Percentiles rank a stretch among this genome's conserved stretches.
phyloP scores from a whole-genome alignment of 1,284 basidiomycete species.

The Ustilago sp. region DNA sequence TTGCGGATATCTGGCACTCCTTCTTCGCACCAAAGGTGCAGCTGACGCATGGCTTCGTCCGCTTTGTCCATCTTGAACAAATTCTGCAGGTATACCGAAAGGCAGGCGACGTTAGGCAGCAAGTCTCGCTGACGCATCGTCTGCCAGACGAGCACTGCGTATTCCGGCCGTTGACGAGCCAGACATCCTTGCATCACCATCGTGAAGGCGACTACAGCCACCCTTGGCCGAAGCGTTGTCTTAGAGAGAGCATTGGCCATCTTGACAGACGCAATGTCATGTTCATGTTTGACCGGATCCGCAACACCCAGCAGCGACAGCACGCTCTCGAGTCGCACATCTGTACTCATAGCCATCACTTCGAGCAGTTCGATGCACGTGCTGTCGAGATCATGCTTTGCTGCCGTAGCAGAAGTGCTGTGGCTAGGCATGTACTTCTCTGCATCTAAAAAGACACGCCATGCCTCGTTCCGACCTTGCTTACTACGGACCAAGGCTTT shows the following conservation, averaged over 20 bases:
- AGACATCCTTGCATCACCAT: slow-evolving; percentile 39
- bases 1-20: slow-evolving; percentile 17
- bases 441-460: slow-evolving; percentile 16
- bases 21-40: slow-evolving; percentile 37
- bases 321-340: slow-evolving; percentile 12
- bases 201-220: slow-evolving; percentile 23
- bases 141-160: slow-evolving; percentile 27
- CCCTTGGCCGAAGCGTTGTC: slow-evolving; percentile 7
- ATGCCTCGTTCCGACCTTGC: slow-evolving; percentile 24
- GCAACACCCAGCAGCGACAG: slow-evolving; percentile 27
- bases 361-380: slow-evolving; percentile 20
- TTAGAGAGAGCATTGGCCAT: slow-evolving; percentile 4
- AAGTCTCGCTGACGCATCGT: slow-evolving; percentile 34
- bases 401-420: background rate
- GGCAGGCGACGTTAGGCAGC: slow-evolving; percentile 20
- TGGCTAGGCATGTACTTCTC: background rate
- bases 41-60: slow-evolving; percentile 23
- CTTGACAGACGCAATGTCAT: too few species aligned
- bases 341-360: slow-evolving; percentile 16
- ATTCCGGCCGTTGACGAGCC: slow-evolving; percentile 8
- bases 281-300: background rate
- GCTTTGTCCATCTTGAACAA: slow-evolving; percentile 28
- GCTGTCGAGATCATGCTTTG: slow-evolving; percentile 1
- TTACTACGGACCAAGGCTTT: slow-evolving; percentile 26
- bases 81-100: slow-evolving; percentile 33